Evolutionary conservation across 2,329 filamentous ascomycete species (phyloP).

Genomic region (Uncinocarpus reesii): DNA sequence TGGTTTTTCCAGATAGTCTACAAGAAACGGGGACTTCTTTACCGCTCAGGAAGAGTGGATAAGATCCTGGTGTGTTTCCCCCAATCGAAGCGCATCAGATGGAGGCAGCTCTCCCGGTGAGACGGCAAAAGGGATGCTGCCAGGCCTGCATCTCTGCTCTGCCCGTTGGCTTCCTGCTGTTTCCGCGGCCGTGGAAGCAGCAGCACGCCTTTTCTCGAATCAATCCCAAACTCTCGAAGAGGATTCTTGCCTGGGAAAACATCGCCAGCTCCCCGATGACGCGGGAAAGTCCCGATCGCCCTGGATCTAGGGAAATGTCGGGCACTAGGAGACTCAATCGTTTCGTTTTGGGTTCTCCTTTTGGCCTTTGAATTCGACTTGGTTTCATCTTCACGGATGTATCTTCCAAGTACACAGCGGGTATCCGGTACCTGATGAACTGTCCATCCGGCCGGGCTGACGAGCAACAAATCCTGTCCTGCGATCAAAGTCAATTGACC

Average conservation of each 20-base stretch:
- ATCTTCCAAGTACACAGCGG: background rate
- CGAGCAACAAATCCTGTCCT: background rate
- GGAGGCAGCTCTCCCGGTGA: too few relatives aligned
- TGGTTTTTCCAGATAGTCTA: background rate
- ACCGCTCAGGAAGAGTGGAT: background rate
- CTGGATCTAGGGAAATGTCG: slow-evolving; percentile 1
- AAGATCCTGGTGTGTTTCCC: background rate
- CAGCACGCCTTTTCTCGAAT: too few relatives aligned
- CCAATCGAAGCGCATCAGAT: too few relatives aligned
- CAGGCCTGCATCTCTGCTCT: too few relatives aligned
- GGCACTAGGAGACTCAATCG: background rate
- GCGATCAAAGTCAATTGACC: background rate
- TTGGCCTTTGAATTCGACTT: background rate
- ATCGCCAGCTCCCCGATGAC: background rate
- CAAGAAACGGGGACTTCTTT: background rate
- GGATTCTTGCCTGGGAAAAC: background rate
- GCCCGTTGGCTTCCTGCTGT: background rate
- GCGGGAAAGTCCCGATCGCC: background rate
- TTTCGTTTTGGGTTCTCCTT: background rate
- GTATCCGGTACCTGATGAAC: background rate
- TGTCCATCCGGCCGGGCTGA: background rate
- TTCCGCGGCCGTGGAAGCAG: background rate
- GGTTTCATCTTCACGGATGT: too few relatives aligned
- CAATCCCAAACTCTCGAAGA: background rate
- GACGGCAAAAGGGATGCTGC: background rate